These are phyloP conservation scores for Colletotrichum chlorophyti DNA, from an alignment of 2,329 filamentous ascomycete species.

Conservation along the genomic window DNA sequence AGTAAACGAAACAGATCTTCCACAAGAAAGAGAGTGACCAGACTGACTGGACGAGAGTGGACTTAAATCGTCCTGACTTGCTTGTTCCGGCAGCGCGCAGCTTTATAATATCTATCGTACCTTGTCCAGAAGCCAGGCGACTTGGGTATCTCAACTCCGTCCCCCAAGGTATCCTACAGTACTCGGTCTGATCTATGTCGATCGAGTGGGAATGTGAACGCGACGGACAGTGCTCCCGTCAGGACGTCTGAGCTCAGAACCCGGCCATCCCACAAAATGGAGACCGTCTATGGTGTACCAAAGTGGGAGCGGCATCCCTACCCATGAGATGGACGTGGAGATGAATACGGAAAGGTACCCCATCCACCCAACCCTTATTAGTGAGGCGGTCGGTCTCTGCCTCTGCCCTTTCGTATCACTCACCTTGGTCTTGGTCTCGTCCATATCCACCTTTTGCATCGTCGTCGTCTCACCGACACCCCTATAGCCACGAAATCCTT, in stretches of 20 bases:
- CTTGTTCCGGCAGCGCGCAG: neutral
- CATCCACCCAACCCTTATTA: no score
- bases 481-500: neutral
- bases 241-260: slow-evolving; percentile 6
- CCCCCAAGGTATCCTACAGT: neutral
- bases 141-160: neutral
- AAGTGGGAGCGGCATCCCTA: no score
- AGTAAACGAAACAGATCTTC: no score
- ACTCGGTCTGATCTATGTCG: slow-evolving; percentile 22
- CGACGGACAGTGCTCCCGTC: slow-evolving; percentile 14
- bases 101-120: slow-evolving; percentile 26
- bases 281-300: no score
- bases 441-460: neutral
- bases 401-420: no score
- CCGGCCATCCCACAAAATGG: no score
- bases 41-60: slow-evolving; percentile 17
- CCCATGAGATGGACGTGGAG: no score
- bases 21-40: slow-evolving; percentile 25
- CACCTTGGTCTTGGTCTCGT: neutral
- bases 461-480: neutral
- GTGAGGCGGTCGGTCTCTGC: no score
- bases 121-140: no score
- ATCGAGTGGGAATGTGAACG: slow-evolving; percentile 10
- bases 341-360: no score
- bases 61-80: neutral